A percentile compares a stretch with the other conserved stretches of the same genome.
Conservation (phyloP, 805 yeast genomes). For the Spathaspora arborariae region DNA sequence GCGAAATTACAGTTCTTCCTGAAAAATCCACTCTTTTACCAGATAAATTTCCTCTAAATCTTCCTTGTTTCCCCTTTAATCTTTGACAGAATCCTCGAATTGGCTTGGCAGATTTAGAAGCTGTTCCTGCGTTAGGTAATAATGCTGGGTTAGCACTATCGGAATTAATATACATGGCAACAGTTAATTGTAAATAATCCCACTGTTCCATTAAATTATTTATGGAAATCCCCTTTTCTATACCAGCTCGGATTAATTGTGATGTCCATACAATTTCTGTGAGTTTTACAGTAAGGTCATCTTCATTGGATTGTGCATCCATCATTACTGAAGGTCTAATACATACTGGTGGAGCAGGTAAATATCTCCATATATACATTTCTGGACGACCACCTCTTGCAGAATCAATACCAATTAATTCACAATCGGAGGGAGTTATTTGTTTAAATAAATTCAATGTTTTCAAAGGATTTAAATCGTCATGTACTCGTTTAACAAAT, state of each 20-base stretch:
- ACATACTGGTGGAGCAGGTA: constrained; percentile 99
- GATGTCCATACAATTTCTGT: constrained; percentile 97
- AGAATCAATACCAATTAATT: constrained; percentile 85
- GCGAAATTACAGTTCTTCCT: constrained; percentile 97
- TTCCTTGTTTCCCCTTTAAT: constrained; percentile 96
- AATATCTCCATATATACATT: constrained; percentile 92
- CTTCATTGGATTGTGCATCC: constrained; percentile 93
- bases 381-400: constrained; percentile 90
- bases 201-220: constrained; percentile 97
- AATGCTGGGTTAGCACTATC: constrained; percentile 85
- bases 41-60: constrained; percentile 95
- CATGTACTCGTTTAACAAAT: constrained; percentile 81
- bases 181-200: constrained; percentile 93
- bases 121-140: constrained; percentile 59
- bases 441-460: constrained; percentile 85
- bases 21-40: constrained; percentile 99
- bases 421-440: constrained; percentile 84
- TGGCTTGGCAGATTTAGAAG: constrained; percentile 58
- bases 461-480: constrained; percentile 90
- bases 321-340: constrained; percentile 94
- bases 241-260: constrained; percentile 89
- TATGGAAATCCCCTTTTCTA: constrained; percentile 91
- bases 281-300: constrained; percentile 91
- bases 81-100: constrained; percentile 97
- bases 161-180: constrained; percentile 96